Evolutionary conservation across 108 stramenopile species (phyloP), one percentile per base, ranked within the genome.

Genomic region (Cyclotella kingstonii): DNA sequence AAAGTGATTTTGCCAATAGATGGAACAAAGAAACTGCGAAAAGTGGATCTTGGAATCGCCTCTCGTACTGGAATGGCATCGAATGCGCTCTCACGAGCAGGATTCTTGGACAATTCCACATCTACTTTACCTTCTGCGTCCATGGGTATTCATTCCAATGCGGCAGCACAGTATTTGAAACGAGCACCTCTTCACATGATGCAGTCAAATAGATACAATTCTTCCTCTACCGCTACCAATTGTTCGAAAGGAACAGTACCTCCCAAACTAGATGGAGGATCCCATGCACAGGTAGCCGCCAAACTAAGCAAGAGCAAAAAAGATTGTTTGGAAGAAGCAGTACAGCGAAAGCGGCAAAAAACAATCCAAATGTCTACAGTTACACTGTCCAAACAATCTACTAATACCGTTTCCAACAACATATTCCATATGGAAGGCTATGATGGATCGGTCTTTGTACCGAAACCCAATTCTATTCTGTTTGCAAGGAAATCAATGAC

Each of bases 371-470:
- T 44, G 10, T 26, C 49, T 5, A 23, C 23, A 23, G 11, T 26
- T 18, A 51, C 5, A 44, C 29, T 41, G 31, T 44, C 27, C 42
- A 36, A 55, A 36, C 55, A 40, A 36, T 15, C 40, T 27, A 25
- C 49, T 38, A 31, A 38, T 18, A 70, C 22, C 62, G 60, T 46
- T 10, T 36, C 44, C 4, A n/a, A 38, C 33, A 77, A 72, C 45
- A 29, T 77, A 21, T 57, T 72, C 54, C 70, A 71, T 21, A 44
- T 27, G 12, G 53, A 58, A 25, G 77, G 73, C 14, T 84, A 79
- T 45, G 78, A 91, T 56, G 86, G 90, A 15, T 64, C 80, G 12
- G 86, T 91, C 14, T 56, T 57, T 33, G 77, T 91, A 46, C 90
- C 86, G 5, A 84, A 80, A 59, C 85, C 82, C 0, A 82, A 46